phyloP scores from a whole-genome alignment of 495 filamentous ascomycete genomes.

The Talaromyces trachyspermus region DNA sequence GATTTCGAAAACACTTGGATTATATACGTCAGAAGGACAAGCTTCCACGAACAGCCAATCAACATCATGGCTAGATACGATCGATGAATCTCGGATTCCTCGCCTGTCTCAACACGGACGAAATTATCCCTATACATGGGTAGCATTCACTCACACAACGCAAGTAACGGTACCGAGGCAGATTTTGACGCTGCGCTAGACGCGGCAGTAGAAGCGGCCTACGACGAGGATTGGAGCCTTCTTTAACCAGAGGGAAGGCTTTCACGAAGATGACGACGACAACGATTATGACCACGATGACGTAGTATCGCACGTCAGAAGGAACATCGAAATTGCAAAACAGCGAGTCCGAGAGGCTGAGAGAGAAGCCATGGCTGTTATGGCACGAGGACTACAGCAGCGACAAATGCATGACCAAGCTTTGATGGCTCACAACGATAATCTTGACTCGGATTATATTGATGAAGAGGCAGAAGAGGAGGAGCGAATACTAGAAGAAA shows the following conservation, averaged over 20 bases:
- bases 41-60: slow-evolving; percentile 55
- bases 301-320: slow-evolving; percentile 50
- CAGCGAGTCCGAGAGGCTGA: slow-evolving; percentile 74
- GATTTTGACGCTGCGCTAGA: slow-evolving; percentile 94
- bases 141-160: slow-evolving; percentile 55
- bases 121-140: slow-evolving; percentile 61
- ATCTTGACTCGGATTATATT: slow-evolving; percentile 39
- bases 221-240: slow-evolving; percentile 88
- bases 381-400: slow-evolving; percentile 37
- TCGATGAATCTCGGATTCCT: slow-evolving; percentile 88
- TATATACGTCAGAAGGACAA: slow-evolving; percentile 32
- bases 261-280: slow-evolving; percentile 34
- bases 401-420: slow-evolving; percentile 32
- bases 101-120: slow-evolving; percentile 73
- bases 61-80: slow-evolving; percentile 92
- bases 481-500: slow-evolving; percentile 85
- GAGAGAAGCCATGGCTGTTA: slow-evolving; percentile 60
- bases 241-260: slow-evolving; percentile 36
- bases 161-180: slow-evolving; percentile 74
- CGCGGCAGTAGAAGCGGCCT: slow-evolving; percentile 92
- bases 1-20: background rate
- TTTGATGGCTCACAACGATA: slow-evolving; percentile 21
- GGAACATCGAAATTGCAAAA: slow-evolving; percentile 70
- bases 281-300: slow-evolving; percentile 62
- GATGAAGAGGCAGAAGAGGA: slow-evolving; percentile 85